Base-by-base conservation (phyloP, 768 basidiomycete species). In the Suillus subalutaceus region DNA sequence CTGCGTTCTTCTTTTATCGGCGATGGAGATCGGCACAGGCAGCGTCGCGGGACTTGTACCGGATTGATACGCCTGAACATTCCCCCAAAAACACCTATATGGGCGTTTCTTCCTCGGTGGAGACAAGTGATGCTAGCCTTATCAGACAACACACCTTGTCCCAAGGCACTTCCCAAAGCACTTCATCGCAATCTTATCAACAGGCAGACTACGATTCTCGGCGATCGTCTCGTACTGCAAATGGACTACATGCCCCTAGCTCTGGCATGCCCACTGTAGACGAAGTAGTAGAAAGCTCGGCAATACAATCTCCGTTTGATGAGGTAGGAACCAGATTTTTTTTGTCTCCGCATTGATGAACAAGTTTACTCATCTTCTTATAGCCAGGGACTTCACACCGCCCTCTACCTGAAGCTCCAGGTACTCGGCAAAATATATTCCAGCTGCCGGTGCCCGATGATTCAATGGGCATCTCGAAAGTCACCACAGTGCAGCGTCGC, bases 11-110 rank as follows among this genome's bases (percentile, higher is more conserved):
- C 62, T 77, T 74, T 44, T 78, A 74, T 40, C 66, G 70, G 40
- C 72, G 72, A 9, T 78, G 75, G 75, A 78, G 67, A 67, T 68
- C 69, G 20, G 68, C 68, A 1, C n/a, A 71, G 37, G 63, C 67
- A 30, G 48, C 63, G 26, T 71, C 70, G n/a, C 56, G 62, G 4
- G 66, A 68, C 48, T 52, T 68, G 8, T 69, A 71, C 50, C 64
- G 68, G 50, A 38, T 55, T 43, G 59, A 66, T 50, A 59, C 67
- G 6, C 56, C 66, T n/a, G 68, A 65, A 40, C 69, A 38, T 20
- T 41, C 18, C 7, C 63, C 64, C 4, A 63, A 18, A 13, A 32
- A 46, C 0, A 10, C 48, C 12, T 16, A 70, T 1, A 63, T 63
- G 9, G 75, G 69, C 20, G n/a, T 69, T 44, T 72, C 73, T 44